Percentiles rank a stretch among this genome's conserved stretches.
phyloP scores from a whole-genome alignment of 352 stramenopile genomes.

The Thalassiosira allenii region DNA sequence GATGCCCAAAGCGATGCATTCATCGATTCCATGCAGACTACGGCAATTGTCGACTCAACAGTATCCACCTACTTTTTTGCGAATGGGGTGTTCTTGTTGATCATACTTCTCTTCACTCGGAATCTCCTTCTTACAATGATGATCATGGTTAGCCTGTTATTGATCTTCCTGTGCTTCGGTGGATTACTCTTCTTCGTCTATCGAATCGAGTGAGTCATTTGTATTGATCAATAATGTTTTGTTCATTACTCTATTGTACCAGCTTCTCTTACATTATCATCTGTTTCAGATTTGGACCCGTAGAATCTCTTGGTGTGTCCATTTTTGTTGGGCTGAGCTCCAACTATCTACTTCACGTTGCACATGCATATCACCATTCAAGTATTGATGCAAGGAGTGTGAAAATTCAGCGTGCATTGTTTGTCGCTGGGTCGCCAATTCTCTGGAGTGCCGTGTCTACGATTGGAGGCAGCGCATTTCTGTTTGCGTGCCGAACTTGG shows the following conservation, averaged over 20 bases:
- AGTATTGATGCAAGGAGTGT: conserved; percentile 26
- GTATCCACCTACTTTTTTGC: conserved; percentile 40
- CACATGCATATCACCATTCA: conserved; percentile 37
- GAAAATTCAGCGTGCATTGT: conserved; percentile 31
- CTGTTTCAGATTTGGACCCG: conserved; percentile 34
- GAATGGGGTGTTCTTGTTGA: conserved; percentile 29
- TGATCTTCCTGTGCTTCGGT: conserved; percentile 34
- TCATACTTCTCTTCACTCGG: conserved; percentile 34
- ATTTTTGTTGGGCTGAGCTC: conserved; percentile 44
- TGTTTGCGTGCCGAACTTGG: conserved; percentile 48
- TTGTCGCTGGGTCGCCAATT: conserved; percentile 23
- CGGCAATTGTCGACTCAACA: conserved; percentile 43
- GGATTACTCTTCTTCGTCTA: conserved; percentile 30
- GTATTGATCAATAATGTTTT: no score
- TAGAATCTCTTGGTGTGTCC: conserved; percentile 40
- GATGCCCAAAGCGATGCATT: conserved; percentile 29
- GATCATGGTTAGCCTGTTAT: conserved; percentile 22
- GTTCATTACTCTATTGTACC: no score
- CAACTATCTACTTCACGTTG: conserved; percentile 43
- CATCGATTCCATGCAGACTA: conserved; percentile 8
- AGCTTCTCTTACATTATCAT: no score
- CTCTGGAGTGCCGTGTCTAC: conserved; percentile 36
- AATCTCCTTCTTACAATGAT: conserved; percentile 38
- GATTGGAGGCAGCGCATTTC: conserved; percentile 34
- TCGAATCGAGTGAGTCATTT: conserved; percentile 23